Evolutionary conservation across 768 basidiomycete genomes (phyloP), one percentile per base, ranked within the genome.

Genomic region (Tubosaeta brunneosetosa): DNA sequence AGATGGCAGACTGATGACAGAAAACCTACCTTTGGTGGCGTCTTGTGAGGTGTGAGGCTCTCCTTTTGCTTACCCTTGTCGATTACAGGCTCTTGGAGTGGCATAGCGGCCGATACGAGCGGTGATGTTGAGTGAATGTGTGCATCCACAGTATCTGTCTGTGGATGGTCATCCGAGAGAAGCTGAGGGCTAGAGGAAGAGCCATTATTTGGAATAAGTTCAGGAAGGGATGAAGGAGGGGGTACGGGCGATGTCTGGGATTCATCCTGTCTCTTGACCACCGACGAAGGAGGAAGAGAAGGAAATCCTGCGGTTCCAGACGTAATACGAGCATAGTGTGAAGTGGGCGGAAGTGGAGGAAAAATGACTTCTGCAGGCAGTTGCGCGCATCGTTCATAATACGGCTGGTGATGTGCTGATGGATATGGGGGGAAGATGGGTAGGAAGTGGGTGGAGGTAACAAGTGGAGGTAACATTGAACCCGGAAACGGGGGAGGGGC

Each of bases 321-420:
- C 17, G 63, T 55, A 4, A 67, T 50, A 1, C 66, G 71, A 48
- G 69, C 75, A 49, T 71, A 74, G 29, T 71, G 71, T 16, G 76
- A 74, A 3, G 74, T 71, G 6, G 82, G 71, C 14, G 87, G 88
- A 3, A 89, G 68, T 1, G 86, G 85, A 46, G 88, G 88, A 66
- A 89, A 89, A 32, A 89, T 81, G 29, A 87, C 74, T 31, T 86
- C 87, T 8, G 83, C 75, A 6, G 84, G 76, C 5, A 77, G 61
- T 48, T 79, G 77, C 14, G 79, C 52, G 52, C 82, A 83, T 36
- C 76, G 79, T 47, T 82, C 80, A 62, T 87, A 88, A 64, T 89
- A 89, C 0, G 86, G 81, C 59, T 89, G 88, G 56, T 86, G 85
- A 53, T 87, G 83, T 17, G 78, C 73, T 11, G 80, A 81, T 9